Evolutionary conservation across 2,329 filamentous ascomycete species (phyloP), one percentile per base, ranked within the genome.

Genomic region (Geosmithia morbida): DNA sequence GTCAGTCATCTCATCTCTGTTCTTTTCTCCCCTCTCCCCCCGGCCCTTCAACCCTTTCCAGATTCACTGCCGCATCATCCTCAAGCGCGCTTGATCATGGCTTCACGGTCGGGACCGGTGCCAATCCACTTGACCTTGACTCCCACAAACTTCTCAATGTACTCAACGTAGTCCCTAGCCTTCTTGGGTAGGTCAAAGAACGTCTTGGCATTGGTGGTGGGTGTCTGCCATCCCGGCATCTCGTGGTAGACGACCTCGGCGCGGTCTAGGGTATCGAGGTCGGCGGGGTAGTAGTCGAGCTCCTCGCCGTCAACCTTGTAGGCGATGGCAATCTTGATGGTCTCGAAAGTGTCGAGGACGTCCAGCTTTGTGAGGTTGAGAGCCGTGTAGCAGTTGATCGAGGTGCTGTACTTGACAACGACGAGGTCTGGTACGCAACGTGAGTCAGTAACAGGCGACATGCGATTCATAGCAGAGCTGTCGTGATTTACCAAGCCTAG

Each of bases 291-390:
- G 8, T 71, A 75, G 13, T 73, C 67, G 7, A 83, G 61, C 48
- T 67, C 64, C 49, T 61, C 51, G 50, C 58, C 58, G 48, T 61
- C 53, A 44, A 57, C 61, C 55, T 71, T 20, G 66, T 94, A 94
- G 2, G 77, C 79, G 14, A 83, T 76, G 17, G 83, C 84, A 46
- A 86, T 71, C 62, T 88, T 85, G 64, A 94, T 75, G 57, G 79
- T 81, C 10, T 76, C 70, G 60, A 94, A 87, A 30, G 76, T 76
- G 59, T 88, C 84, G 16, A 88, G 71, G 39, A 87, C 72, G 41
- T 58, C 57, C 20, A 59, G 56, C 51, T 77, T 79, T 14, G 74
- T 79, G 41, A 80, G 58, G 56, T 80, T 79, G 2, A 80, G 59
- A 43, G 68, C 63, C 2, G 40, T 79, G 64, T 85, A 85, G 66